phyloP scores from a whole-genome alignment of 306 rosid genomes.

The Pyrus communis region DNA sequence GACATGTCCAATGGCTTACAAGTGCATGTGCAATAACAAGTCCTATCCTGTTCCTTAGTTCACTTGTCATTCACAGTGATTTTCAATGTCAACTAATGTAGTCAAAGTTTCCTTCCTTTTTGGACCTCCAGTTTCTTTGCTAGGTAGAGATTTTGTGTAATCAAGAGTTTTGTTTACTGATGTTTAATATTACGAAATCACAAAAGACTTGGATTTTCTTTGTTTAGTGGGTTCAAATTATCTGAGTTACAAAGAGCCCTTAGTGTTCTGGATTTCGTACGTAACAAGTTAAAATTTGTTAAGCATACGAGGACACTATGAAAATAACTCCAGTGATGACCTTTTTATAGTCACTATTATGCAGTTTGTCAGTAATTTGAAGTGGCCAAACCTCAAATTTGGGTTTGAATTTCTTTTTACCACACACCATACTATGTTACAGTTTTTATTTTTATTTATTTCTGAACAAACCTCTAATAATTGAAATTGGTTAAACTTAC shows the following conservation, averaged over 20 bases:
- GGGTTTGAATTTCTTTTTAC: too few species aligned
- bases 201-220: neutral
- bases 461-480: too few species aligned
- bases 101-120: neutral
- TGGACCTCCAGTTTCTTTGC: neutral
- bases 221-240: neutral
- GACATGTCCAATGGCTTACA: constrained; percentile 91
- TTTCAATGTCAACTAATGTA: neutral
- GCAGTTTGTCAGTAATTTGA: too few species aligned
- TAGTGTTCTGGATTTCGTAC: neutral
- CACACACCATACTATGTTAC: too few species aligned
- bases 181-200: neutral
- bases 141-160: constrained; percentile 9
- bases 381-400: too few species aligned
- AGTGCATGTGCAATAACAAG: constrained; percentile 80
- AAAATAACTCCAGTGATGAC: too few species aligned
- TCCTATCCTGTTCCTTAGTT: constrained; percentile 72
- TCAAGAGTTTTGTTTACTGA: constrained; percentile 8
- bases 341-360: too few species aligned
- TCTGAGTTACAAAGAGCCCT: neutral
- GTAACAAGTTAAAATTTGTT: neutral
- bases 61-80: too few species aligned
- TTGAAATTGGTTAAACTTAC: too few species aligned
- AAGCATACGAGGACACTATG: neutral
- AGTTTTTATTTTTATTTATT: too few species aligned